These are phyloP conservation scores for Eucalyptus microcorys DNA, from an alignment of 345 rosid genomes.

Conservation along the genomic window DNA sequence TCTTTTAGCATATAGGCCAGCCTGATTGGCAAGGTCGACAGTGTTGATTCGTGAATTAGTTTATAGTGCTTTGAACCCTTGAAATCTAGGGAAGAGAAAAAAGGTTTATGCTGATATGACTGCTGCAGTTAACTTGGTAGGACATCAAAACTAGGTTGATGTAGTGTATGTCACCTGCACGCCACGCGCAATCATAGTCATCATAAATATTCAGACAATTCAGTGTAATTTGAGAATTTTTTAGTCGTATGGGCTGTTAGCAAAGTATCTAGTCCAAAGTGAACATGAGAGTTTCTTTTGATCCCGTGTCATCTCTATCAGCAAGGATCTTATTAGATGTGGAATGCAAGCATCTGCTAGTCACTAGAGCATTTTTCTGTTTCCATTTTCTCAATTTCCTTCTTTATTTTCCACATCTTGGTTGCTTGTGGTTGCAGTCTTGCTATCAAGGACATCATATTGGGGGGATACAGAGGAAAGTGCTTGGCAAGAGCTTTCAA, in stretches of 20 bases:
- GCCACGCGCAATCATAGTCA: background rate
- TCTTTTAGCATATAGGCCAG: background rate
- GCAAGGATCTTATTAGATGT: background rate
- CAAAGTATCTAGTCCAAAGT: background rate
- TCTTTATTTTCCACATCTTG: background rate
- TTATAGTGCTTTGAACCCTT: background rate
- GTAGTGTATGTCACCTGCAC: background rate
- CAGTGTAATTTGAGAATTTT: background rate
- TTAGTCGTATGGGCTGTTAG: background rate
- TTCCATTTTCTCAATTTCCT: background rate
- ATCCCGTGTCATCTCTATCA: background rate
- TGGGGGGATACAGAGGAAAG: constrained; percentile 27
- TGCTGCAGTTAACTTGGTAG: background rate
- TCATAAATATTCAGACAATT: background rate
- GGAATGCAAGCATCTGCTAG: background rate
- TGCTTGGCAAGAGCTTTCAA: constrained; percentile 10
- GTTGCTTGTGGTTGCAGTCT: background rate
- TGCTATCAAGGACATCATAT: constrained; percentile 17
- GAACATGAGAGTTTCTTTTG: background rate
- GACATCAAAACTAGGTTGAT: background rate
- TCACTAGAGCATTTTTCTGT: background rate
- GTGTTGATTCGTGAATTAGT: background rate
- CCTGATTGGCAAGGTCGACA: background rate
- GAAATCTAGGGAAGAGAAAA: background rate
- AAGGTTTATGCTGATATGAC: background rate